Base-by-base conservation (phyloP, 2,329 filamentous ascomycete genomes). In the Bimuria novae-zelandiae region DNA sequence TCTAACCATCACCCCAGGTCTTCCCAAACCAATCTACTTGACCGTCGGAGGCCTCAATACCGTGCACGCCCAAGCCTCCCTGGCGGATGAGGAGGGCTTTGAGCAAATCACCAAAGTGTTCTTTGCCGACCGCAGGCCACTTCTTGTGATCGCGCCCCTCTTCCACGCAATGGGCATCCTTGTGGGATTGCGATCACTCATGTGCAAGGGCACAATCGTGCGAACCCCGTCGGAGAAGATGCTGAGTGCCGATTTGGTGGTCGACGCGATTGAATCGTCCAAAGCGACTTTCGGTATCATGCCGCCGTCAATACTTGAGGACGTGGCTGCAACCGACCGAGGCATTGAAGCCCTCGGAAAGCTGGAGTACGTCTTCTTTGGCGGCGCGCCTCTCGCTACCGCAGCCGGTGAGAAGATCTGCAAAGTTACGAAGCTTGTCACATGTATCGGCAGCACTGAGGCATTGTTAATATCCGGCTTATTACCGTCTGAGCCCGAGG, bases 321-420 rank as follows among this genome's bases (percentile, higher is more conserved):
- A 39, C 17, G 22, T 39, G 4, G 8, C 36, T 10, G 7, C 36
- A 6, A 39, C 36, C 36, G 36, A 39, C 17, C 5, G 14, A 22
- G 36, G 36, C 10, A 21, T 39, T 4, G 4, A 39, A 39, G 36
- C 36, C 19, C 17, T 39, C 4, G 36, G 36, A 39, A 39, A 39
- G 19, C 19, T 39, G 7, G 36, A 39, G 36, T 11, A 3, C 14
- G 19, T 39, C 19, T 39, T 3, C 12, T 57, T 54, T 19, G 55
- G 55, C 16, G 55, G 55, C 14, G 55, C 55, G 12, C 55, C 55
- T 27, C 44, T 57, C 8, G 51, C 51, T 29, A 29, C 39, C 12
- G 48, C 47, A 39, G 52, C 48, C 19, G 55, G 55, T 16, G 48
- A 57, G 16, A 57, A 52, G 29, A 54, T 57, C 17, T 54, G 47